A percentile compares a stretch with the other conserved stretches of the same genome.
Conservation (phyloP, 1,139 yeast genomes). For the Saccharomyces hybrid region DNA sequence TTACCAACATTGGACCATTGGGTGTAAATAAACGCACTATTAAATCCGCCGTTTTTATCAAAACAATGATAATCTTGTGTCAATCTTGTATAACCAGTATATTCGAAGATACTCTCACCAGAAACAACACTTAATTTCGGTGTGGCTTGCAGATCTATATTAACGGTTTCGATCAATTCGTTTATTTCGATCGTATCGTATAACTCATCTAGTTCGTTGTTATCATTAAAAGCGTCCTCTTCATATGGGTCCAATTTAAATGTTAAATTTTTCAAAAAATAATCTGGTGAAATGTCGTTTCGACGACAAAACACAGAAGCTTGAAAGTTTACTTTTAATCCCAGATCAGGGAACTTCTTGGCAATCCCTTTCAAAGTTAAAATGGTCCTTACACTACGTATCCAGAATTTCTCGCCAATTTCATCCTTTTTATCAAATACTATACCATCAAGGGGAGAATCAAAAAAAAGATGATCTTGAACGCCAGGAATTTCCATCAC, state of each 20-base stretch:
- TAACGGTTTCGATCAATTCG: slow-evolving; percentile 21
- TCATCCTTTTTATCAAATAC: slow-evolving; percentile 37
- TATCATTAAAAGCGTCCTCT: neutral
- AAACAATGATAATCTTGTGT: slow-evolving; percentile 24
- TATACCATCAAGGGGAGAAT: slow-evolving; percentile 60
- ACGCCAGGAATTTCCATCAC: slow-evolving; percentile 55
- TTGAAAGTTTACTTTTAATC: slow-evolving; percentile 14
- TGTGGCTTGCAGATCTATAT: slow-evolving; percentile 13
- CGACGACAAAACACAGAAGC: slow-evolving; percentile 15
- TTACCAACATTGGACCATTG: slow-evolving; percentile 19
- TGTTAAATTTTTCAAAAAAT: slow-evolving; percentile 17
- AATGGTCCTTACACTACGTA: slow-evolving; percentile 26
- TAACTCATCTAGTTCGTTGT: neutral
- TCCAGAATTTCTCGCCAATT: slow-evolving; percentile 30
- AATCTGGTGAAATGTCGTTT: slow-evolving; percentile 8
- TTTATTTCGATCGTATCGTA: slow-evolving; percentile 8
- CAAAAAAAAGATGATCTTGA: slow-evolving; percentile 46
- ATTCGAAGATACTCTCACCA: slow-evolving; percentile 27
- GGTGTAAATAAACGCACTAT: slow-evolving; percentile 29
- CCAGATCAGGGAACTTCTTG: slow-evolving; percentile 17
- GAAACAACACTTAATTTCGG: slow-evolving; percentile 23
- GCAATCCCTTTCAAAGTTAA: slow-evolving; percentile 26
- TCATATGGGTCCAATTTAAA: slow-evolving; percentile 15
- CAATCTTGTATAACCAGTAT: slow-evolving; percentile 28
- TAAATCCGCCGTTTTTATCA: slow-evolving; percentile 30